Base-by-base conservation (phyloP, 495 filamentous ascomycete species). In the Tuber indicum region DNA sequence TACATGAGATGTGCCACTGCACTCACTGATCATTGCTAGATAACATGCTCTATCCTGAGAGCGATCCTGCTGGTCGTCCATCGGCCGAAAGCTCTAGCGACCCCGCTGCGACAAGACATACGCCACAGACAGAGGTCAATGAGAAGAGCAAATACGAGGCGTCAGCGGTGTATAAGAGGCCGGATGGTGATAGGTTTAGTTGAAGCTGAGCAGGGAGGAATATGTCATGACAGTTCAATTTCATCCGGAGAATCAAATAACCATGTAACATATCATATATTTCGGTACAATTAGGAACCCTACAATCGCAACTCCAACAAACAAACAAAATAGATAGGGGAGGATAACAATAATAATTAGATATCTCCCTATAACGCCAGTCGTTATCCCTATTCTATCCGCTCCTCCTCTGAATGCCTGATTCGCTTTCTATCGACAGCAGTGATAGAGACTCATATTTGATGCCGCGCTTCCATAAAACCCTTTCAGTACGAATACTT, bases 71-170 rank as follows among this genome's bases (percentile, higher is more conserved):
- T 21, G 89, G 88, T 12, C 94, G 91, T 49, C 94, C 93, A n/a
- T 93, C 92, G 81, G 87, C 88, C 75, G 94, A 97, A 85, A 90
- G 90, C 23, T 91, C 88, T 76, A 86, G 87, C 70, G 95, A 97
- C 86, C 95, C 94, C 44, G 94, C 94, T 36, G 91, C 96, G 6
- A 96, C 94, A 39, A 87, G 92, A 75, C 94, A 96, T 85, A 91
- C 91, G 71, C 91, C 93, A 3, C 87, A 92, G 78, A 93, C 89
- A 46, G 92, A 88, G 77, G 87, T 94, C 47, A 77, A 89, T 49
- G 92, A 94, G 84, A 94, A 94, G 86, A 92, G 93, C 84, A 97
- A 97, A 86, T 98, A 97, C 85, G 93, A 98, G 85, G 87, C 92
- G 75, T 87, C 86, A 77, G 87, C 88, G 83, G 92, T 93, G 75